Conservation (phyloP, 352 stramenopile species). For the Blastocystis sp. region DNA sequence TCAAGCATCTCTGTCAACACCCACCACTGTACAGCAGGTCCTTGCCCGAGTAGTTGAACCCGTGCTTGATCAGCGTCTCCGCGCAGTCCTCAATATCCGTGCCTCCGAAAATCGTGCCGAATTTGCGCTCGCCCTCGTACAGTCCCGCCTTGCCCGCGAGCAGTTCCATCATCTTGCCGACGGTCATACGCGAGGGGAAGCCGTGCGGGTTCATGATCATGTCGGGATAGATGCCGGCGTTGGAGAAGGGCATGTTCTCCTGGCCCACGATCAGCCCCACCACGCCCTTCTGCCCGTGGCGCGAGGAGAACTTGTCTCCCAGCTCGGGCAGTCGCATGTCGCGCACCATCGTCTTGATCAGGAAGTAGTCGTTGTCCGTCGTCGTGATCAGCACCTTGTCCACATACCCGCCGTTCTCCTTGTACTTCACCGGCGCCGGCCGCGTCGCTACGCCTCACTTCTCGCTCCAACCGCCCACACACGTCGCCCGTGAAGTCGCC, state of each 20-base stretch:
- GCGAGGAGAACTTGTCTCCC: conserved; percentile 98
- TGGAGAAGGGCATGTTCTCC: conserved; percentile 98
- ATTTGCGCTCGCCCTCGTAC: conserved; percentile 89
- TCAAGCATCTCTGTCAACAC: neutral
- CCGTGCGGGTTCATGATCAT: conserved; percentile 99
- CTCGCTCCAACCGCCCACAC: neutral
- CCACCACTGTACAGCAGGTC: conserved; percentile 84
- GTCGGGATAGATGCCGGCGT: conserved; percentile 93
- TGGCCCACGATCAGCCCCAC: conserved; percentile 90
- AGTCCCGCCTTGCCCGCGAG: conserved; percentile 95
- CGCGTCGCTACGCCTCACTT: conserved; percentile 15
- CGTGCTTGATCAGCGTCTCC: conserved; percentile 88
- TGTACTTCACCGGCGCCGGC: conserved; percentile 87
- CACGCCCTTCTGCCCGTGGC: conserved; percentile 98
- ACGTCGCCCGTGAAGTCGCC: conserved; percentile 75
- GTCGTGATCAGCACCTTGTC: conserved; percentile 97
- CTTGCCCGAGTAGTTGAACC: conserved; percentile 98
- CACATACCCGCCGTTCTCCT: conserved; percentile 88
- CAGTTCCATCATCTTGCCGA: conserved; percentile 98
- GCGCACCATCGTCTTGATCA: conserved; percentile 89
- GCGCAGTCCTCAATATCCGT: conserved; percentile 81
- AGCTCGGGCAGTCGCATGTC: conserved; percentile 91
- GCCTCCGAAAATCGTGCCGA: conserved; percentile 96
- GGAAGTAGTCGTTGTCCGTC: conserved; percentile 92
- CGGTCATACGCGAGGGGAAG: conserved; percentile 99